Conservation (phyloP, 441 rosid species). For the Syzygium malaccense region DNA sequence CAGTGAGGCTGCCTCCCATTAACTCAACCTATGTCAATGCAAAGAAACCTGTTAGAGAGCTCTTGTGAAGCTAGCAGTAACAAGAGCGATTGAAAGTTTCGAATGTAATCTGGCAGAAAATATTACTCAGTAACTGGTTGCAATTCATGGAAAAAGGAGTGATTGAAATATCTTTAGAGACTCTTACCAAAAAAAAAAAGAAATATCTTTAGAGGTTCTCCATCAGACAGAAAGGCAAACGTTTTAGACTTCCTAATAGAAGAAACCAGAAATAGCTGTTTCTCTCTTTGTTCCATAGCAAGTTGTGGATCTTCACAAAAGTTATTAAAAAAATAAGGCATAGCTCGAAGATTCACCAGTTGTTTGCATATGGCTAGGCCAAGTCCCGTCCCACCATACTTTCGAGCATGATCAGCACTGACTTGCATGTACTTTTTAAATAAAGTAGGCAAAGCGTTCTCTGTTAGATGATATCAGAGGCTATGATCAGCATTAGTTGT, state of each 20-base stretch:
- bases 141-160: not conserved
- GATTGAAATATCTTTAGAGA: not conserved
- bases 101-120: not conserved
- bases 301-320: not conserved
- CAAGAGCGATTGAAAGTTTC: not conserved
- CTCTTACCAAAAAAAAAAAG: too few species aligned
- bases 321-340: not conserved
- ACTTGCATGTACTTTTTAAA: slow-evolving; percentile 96
- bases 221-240: not conserved
- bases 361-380: slow-evolving; percentile 98
- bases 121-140: not conserved
- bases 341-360: slow-evolving; percentile 37
- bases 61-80: not conserved
- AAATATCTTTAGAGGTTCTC: not conserved
- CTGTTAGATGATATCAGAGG: slow-evolving; percentile 29
- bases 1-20: slow-evolving; percentile 89
- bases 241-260: not conserved
- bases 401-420: slow-evolving; percentile 87
- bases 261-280: not conserved
- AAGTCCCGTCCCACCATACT: slow-evolving; percentile 97
- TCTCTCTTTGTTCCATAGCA: not conserved
- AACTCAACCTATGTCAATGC: slow-evolving; percentile 61
- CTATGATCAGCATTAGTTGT: not conserved
- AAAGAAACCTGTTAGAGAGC: slow-evolving; percentile 7
- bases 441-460: slow-evolving; percentile 74